Evolutionary conservation across 2,329 filamentous ascomycete species (phyloP).

Genomic region (Hymenoscyphus scutula): DNA sequence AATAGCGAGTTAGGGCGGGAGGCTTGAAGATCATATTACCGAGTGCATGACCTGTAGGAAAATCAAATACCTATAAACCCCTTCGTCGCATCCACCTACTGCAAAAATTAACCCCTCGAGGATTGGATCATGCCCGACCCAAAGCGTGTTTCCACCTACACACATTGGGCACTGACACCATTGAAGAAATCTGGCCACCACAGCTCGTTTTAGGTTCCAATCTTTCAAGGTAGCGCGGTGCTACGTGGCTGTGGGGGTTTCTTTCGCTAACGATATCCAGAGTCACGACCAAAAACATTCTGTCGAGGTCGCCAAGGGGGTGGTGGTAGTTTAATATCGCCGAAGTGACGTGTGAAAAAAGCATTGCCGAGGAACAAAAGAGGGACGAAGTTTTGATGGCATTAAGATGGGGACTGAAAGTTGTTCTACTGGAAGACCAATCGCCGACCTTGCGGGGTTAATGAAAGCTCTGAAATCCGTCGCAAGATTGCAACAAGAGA

Average conservation of each 20-base stretch:
- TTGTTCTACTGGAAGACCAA: constrained; percentile 4
- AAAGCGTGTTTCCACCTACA: background rate
- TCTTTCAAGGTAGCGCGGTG: constrained; percentile 1
- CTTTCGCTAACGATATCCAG: constrained; percentile 3
- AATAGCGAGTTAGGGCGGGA: background rate
- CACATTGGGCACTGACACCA: background rate
- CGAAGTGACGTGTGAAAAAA: background rate
- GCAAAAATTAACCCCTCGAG: background rate
- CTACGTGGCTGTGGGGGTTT: background rate
- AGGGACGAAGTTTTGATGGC: background rate
- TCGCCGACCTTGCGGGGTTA: constrained; percentile 17
- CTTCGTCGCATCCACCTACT: background rate
- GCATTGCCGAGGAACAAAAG: background rate
- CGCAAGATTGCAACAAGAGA: constrained; percentile 19
- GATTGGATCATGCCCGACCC: constrained; percentile 4
- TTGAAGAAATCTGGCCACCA: background rate
- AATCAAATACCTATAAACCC: background rate
- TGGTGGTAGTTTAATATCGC: background rate
- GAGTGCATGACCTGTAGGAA: background rate
- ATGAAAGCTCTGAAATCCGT: constrained; percentile 19
- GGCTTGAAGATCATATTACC: background rate
- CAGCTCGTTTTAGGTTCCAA: background rate
- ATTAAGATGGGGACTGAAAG: background rate
- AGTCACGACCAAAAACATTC: constrained; percentile 1
- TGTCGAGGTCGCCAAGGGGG: background rate